A percentile compares a stretch with the other conserved stretches of the same genome.
Conservation (phyloP, 148 eudicot genomes). For the Amaranthus palmeri region DNA sequence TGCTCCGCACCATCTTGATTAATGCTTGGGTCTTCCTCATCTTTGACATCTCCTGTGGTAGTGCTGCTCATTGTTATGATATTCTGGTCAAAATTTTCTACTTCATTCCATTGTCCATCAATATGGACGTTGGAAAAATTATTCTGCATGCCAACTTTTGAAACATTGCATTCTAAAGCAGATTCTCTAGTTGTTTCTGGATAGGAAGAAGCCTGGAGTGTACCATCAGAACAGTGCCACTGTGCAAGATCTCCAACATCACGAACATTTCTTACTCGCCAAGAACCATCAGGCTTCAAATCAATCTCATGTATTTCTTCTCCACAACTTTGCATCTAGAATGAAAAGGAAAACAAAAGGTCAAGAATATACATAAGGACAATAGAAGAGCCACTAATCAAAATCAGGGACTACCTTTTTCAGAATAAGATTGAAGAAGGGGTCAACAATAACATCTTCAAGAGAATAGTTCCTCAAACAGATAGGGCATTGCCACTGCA, state of each 20-base stretch:
- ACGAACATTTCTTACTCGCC: slow-evolving; percentile 48
- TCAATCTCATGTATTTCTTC: slow-evolving; percentile 61
- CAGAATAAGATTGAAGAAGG: slow-evolving; percentile 50
- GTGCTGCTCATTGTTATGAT: slow-evolving; percentile 78
- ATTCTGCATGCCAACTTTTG: slow-evolving; percentile 37
- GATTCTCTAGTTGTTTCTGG: slow-evolving; percentile 37
- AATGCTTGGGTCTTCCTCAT: slow-evolving; percentile 53
- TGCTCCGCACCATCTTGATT: slow-evolving; percentile 46
- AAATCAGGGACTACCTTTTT: slow-evolving; percentile 39
- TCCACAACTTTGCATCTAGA: slow-evolving; percentile 43
- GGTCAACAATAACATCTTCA: slow-evolving; percentile 55
- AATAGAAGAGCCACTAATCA: slow-evolving; percentile 3
- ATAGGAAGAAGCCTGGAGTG: slow-evolving; percentile 25
- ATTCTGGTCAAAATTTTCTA: slow-evolving; percentile 33
- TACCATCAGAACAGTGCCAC: slow-evolving; percentile 83
- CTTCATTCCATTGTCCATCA: slow-evolving; percentile 32
- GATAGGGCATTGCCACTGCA: slow-evolving; percentile 93
- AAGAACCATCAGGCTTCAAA: slow-evolving; percentile 57
- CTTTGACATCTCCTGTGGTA: slow-evolving; percentile 53
- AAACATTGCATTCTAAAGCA: slow-evolving; percentile 34
- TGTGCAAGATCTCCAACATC: slow-evolving; percentile 48
- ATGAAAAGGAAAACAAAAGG: not conserved
- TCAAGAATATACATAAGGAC: slow-evolving; percentile 13
- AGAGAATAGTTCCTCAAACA: slow-evolving; percentile 61
- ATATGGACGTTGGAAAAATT: slow-evolving; percentile 31